Evolutionary conservation across 1,139 yeast genomes (phyloP).

Genomic region (Nadsonia commutata): DNA sequence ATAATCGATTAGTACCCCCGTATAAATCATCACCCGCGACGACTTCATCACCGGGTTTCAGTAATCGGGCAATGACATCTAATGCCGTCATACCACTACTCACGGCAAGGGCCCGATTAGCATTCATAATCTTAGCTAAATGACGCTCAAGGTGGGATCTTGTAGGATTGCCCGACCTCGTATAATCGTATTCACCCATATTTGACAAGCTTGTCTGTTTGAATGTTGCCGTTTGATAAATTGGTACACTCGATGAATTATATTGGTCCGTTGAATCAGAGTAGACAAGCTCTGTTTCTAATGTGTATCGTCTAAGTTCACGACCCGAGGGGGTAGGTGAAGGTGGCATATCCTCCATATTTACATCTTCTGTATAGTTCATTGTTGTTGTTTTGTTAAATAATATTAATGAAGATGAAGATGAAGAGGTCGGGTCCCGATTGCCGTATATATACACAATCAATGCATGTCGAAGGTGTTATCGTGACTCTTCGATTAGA

Average conservation of each 20-base stretch:
- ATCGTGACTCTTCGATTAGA: not conserved
- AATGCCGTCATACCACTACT: slow-evolving; percentile 88
- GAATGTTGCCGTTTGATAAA: slow-evolving; percentile 88
- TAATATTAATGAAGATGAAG: too few species aligned
- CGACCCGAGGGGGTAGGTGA: slow-evolving; percentile 26
- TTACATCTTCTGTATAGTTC: not conserved
- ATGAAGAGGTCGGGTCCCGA: too few species aligned
- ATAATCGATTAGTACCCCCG: slow-evolving; percentile 81
- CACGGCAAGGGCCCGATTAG: slow-evolving; percentile 62
- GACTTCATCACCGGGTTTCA: slow-evolving; percentile 68
- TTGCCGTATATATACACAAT: too few species aligned
- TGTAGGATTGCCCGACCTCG: slow-evolving; percentile 92
- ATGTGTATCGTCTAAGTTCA: slow-evolving; percentile 16
- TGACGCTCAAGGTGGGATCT: slow-evolving; percentile 68
- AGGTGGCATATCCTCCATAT: slow-evolving; percentile 16
- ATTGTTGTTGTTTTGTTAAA: too few species aligned
- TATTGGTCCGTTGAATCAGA: slow-evolving; percentile 45
- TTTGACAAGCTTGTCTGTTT: slow-evolving; percentile 62
- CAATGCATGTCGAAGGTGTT: not conserved
- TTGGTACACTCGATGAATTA: slow-evolving; percentile 74
- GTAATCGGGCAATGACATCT: slow-evolving; percentile 63
- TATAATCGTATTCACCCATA: slow-evolving; percentile 81
- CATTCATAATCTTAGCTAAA: slow-evolving; percentile 60
- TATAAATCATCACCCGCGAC: slow-evolving; percentile 88
- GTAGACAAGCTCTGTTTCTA: slow-evolving; percentile 67